These are phyloP conservation scores for Lichenothelia convexa DNA, from an alignment of 495 filamentous ascomycete species.

Conservation along the genomic window DNA sequence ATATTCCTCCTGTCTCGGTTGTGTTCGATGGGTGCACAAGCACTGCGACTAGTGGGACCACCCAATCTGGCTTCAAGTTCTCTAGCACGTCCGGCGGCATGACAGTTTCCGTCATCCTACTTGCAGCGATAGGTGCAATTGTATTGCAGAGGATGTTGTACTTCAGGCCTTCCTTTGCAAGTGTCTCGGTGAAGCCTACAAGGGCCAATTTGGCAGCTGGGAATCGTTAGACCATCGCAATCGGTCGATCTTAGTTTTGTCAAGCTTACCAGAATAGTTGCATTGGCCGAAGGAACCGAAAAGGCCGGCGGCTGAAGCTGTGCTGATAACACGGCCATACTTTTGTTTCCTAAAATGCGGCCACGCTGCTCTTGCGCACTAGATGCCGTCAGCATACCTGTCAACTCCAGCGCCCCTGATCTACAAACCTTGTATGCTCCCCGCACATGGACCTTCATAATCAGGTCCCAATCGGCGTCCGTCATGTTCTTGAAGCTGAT, in stretches of 20 bases:
- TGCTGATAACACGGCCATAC: conserved; percentile 92
- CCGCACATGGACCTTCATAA: conserved; percentile 83
- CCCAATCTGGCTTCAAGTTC: conserved; percentile 84
- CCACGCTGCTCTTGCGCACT: conserved; percentile 91
- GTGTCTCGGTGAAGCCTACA: conserved; percentile 95
- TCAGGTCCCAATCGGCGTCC: conserved; percentile 89
- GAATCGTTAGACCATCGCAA: conserved; percentile 6
- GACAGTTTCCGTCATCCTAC: conserved; percentile 91
- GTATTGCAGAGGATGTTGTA: conserved; percentile 96
- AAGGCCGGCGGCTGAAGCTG: conserved; percentile 81
- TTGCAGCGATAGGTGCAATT: conserved; percentile 91
- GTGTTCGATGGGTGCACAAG: conserved; percentile 80
- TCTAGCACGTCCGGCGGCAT: conserved; percentile 92
- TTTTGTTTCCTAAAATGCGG: conserved; percentile 97
- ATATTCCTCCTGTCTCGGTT: conserved; percentile 71
- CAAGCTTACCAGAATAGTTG: conserved; percentile 65
- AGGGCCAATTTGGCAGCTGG: conserved; percentile 81
- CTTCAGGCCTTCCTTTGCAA: conserved; percentile 93
- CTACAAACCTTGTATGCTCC: conserved; percentile 68
- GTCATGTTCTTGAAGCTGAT: conserved; percentile 98
- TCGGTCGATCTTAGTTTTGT: background rate
- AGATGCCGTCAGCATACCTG: conserved; percentile 4
- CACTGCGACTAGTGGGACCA: conserved; percentile 82
- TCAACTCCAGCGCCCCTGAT: background rate
- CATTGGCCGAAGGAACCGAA: conserved; percentile 92